Base-by-base conservation (phyloP, 495 filamentous ascomycete species). In the Aspergillus funiculosus region DNA sequence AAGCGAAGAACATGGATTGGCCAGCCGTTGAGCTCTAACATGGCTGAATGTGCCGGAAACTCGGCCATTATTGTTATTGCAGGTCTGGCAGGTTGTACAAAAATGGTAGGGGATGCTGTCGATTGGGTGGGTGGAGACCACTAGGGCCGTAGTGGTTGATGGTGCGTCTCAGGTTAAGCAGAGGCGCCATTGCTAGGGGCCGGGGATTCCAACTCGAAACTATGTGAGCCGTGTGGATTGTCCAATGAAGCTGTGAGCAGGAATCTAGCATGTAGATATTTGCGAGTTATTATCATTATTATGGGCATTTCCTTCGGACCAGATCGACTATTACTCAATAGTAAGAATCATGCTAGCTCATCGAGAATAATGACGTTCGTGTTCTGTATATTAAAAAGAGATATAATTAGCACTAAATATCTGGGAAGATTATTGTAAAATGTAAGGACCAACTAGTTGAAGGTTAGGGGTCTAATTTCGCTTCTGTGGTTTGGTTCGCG, bases 151-250 rank as follows among this genome's bases (percentile, higher is more conserved):
- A n/a, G n/a, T n/a, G n/a, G n/a, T n/a, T n/a, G 20, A 48, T 48
- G 41, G 56, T 30, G 43, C 25, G 57, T 60, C 57, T 60, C 57
- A 60, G 29, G 21, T 52, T 55, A 46, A 52, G 39, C 39, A 49
- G 28, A 37, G 24, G 45, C 20, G 29, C 36, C 36, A 22, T 31
- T 17, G n/a, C 21, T 50, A 31, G 39, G 32, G 46, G 37, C 37
- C 43, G 32, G 36, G 17, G 43, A 51, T 35, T 39, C 46, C 44
- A 56, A 50, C 37, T 17, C 47, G 45, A 56, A 59, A 59, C 52
- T 41, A 46, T 26, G 22, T 32, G 31, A 42, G 6, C 45, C 32
- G 34, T 49, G 34, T 31, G n/a, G 19, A n/a, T 21, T 6, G 21
- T 1, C 46, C 46, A 50, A 50, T 50, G 8, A 45, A 29, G 25